These are phyloP conservation scores for Kodamaea fungicola DNA, from an alignment of 1,139 yeast species.

Conservation along the genomic window DNA sequence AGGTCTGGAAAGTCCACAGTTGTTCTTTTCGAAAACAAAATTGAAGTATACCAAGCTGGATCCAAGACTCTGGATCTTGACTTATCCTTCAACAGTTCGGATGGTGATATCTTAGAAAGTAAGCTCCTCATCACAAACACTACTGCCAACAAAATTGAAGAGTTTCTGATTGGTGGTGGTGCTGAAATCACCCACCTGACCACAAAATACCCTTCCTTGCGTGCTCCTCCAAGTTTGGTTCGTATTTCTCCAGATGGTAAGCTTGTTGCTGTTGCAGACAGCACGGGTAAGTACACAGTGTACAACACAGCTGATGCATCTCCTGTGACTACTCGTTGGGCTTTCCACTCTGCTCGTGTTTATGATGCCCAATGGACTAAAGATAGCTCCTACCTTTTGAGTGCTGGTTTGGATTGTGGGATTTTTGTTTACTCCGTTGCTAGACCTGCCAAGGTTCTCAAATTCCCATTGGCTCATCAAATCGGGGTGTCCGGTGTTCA, in stretches of 20 bases:
- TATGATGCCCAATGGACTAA: constrained; percentile 74
- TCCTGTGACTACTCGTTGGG: constrained; percentile 87
- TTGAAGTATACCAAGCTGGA: constrained; percentile 32
- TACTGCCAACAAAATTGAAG: constrained; percentile 31
- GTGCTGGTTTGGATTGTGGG: constrained; percentile 83
- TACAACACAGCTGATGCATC: constrained; percentile 54
- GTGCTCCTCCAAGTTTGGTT: constrained; percentile 61
- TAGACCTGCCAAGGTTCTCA: constrained; percentile 73
- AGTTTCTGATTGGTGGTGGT: constrained; percentile 19
- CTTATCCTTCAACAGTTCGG: constrained; percentile 39
- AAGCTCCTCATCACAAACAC: constrained; percentile 52
- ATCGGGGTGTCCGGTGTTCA: constrained; percentile 75
- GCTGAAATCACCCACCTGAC: constrained; percentile 11
- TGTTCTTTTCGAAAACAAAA: constrained; percentile 47
- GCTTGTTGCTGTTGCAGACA: constrained; percentile 80
- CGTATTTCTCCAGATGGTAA: constrained; percentile 70
- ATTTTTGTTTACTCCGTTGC: constrained; percentile 75
- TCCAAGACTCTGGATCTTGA: constrained; percentile 20
- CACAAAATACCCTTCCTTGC: constrained; percentile 41
- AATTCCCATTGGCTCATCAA: constrained; percentile 78
- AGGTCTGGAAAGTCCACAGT: constrained; percentile 24
- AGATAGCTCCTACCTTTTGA: constrained; percentile 68
- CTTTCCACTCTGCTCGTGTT: constrained; percentile 84
- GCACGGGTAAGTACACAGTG: constrained; percentile 75
- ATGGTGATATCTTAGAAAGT: constrained; percentile 27